Base-by-base conservation (phyloP, 2,329 filamentous ascomycete genomes). In the Botryotinia convoluta region DNA sequence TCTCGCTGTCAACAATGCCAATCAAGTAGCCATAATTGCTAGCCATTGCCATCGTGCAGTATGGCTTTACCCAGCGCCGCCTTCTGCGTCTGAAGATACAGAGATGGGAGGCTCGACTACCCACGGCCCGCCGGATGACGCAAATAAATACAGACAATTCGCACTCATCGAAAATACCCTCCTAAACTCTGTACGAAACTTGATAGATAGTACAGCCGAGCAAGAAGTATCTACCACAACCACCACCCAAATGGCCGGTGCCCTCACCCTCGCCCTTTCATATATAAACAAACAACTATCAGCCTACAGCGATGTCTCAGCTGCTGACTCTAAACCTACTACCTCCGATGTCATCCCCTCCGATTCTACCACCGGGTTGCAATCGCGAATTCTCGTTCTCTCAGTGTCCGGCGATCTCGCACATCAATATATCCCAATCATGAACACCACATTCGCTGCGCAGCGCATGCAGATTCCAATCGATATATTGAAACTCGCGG, bases 371-470 rank as follows among this genome's bases (percentile, higher is more conserved):
- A 79, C 84, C 3, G 85, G 88, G 29, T 85, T 96, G 32, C 91
- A 93, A 77, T 92, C 91, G 22, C 92, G 96, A 74, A 97, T 99
- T 79, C 87, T 99, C 72, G 91, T 98, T 76, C 82, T 99, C 71
- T 97, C 93, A 65, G 94, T 98, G 7, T 97, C 93, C 64, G 94
- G 88, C 60, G 93, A 95, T 79, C 89, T 97, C 0, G 90, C 94
- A 8, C 92, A 89, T 75, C 91, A 98, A 82, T 99, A 99, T 84
- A 99, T 99, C 72, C 92, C 95, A 0, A 96, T 97, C 77, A 99
- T 99, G 96, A 99, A 99, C 84, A 90, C 92, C 79, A 97, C 98
- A 75, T 99, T 99, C 83, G 96, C 96, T 3, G 96, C 95, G 74
- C 93, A 97, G 79, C 91, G 95, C 76, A 88, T 94, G 72, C 89